Conservation (phyloP, 2,329 filamentous ascomycete species). For the Aspergillus luchuensis region DNA sequence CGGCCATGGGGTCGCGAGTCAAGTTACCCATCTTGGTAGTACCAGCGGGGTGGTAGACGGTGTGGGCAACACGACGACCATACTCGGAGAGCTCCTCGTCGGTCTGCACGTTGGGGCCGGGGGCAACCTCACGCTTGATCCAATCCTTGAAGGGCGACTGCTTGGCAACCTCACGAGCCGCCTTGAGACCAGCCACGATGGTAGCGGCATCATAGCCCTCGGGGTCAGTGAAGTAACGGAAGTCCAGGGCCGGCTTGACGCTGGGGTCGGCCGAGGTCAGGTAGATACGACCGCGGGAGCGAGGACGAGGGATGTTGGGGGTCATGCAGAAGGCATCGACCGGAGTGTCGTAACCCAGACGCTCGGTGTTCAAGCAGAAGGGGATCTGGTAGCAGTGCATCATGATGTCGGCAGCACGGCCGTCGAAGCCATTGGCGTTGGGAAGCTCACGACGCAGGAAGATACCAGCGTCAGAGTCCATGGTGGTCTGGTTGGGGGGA, state of each 20-base stretch:
- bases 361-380: constrained; percentile 81
- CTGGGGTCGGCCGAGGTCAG: constrained; percentile 73
- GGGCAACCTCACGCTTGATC: constrained; percentile 80
- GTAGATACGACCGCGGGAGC: constrained; percentile 75
- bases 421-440: constrained; percentile 70
- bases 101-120: constrained; percentile 70
- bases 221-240: constrained; percentile 85
- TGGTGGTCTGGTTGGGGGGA: constrained; percentile 78
- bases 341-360: constrained; percentile 72
- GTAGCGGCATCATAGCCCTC: constrained; percentile 84
- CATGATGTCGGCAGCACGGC: constrained; percentile 82
- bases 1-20: constrained; percentile 67
- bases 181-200: constrained; percentile 74
- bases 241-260: constrained; percentile 81
- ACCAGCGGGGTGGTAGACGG: constrained; percentile 85
- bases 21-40: constrained; percentile 89
- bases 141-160: constrained; percentile 77
- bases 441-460: constrained; percentile 77
- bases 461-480: constrained; percentile 87
- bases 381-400: constrained; percentile 98
- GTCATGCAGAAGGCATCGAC: constrained; percentile 90
- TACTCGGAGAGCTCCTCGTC: constrained; percentile 83
- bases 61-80: constrained; percentile 77
- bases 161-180: constrained; percentile 74
- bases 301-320: constrained; percentile 82